Conservation (phyloP, 257 asterid species). For the Lycium ferocissimum region DNA sequence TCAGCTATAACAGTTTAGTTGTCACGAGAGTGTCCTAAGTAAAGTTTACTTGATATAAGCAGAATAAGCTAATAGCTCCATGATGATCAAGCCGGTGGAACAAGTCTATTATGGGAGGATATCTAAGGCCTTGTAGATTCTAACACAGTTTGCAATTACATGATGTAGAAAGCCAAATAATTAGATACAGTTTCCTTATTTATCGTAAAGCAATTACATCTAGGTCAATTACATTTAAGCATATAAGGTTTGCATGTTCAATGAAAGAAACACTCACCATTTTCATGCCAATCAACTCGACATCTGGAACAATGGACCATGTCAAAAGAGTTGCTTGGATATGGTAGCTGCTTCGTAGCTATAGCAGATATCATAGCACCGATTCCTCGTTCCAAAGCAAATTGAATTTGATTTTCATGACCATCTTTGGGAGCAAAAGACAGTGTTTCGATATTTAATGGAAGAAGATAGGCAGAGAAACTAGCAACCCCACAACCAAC, state of each 20-base stretch:
- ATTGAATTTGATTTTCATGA: slow-evolving; percentile 96
- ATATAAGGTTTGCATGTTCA: neutral
- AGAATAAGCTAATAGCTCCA: neutral
- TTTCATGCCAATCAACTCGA: slow-evolving; percentile 94
- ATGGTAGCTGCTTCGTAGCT: slow-evolving; percentile 88
- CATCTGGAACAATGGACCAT: slow-evolving; percentile 98
- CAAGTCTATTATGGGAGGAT: slow-evolving; percentile 1
- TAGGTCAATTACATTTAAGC: slow-evolving; percentile 16
- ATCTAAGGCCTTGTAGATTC: slow-evolving; percentile 18
- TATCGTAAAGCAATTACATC: neutral
- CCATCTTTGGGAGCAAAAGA: slow-evolving; percentile 98
- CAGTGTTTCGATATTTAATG: slow-evolving; percentile 78
- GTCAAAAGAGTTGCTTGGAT: slow-evolving; percentile 88
- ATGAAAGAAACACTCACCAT: slow-evolving; percentile 57
- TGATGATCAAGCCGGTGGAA: slow-evolving; percentile 23
- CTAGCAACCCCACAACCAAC: slow-evolving; percentile 99
- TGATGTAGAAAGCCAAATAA: neutral
- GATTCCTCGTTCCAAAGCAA: slow-evolving; percentile 94
- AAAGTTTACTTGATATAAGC: neutral
- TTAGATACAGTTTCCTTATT: neutral
- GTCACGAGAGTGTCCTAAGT: neutral
- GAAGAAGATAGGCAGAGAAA: slow-evolving; percentile 95
- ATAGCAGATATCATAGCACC: slow-evolving; percentile 89
- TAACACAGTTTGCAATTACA: neutral
- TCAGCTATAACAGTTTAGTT: neutral